Conservation (phyloP, 2,329 filamentous ascomycete species). For the Monilinia polystroma region DNA sequence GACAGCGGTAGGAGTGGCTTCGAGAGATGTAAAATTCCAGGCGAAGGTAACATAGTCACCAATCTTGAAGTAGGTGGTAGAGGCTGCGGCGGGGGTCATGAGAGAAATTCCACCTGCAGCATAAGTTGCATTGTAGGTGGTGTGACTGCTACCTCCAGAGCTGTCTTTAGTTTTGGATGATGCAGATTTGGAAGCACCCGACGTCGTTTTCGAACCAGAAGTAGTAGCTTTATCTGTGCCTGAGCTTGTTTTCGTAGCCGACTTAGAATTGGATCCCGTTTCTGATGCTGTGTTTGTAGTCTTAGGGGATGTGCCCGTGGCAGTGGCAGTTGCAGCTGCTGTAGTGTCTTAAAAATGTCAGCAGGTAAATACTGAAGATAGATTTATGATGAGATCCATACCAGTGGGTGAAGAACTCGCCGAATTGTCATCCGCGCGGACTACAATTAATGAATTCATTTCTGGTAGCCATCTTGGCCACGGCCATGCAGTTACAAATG, state of each 20-base stretch:
- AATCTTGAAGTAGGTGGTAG: slow-evolving; percentile 57
- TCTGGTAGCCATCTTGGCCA: slow-evolving; percentile 59
- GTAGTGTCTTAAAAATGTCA: slow-evolving; percentile 2
- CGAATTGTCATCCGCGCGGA: slow-evolving; percentile 43
- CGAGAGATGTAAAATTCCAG: slow-evolving; percentile 65
- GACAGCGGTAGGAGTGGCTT: slow-evolving; percentile 57
- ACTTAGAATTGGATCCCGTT: slow-evolving; percentile 9
- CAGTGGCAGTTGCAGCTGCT: background rate
- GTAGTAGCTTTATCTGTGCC: slow-evolving; percentile 16
- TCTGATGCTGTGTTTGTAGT: slow-evolving; percentile 11
- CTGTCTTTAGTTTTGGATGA: slow-evolving; percentile 8
- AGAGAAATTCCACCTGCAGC: slow-evolving; percentile 54
- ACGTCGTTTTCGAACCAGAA: slow-evolving; percentile 11
- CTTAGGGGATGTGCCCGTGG: slow-evolving; percentile 8
- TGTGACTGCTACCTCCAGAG: slow-evolving; percentile 23
- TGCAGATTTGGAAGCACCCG: slow-evolving; percentile 3
- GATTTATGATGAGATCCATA: slow-evolving; percentile 13
- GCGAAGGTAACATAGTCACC: slow-evolving; percentile 57
- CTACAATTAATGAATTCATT: slow-evolving; percentile 52
- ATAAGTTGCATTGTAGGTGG: slow-evolving; percentile 46
- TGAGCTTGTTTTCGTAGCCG: slow-evolving; percentile 20
- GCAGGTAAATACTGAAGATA: background rate
- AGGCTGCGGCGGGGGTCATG: slow-evolving; percentile 50
- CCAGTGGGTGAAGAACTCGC: slow-evolving; percentile 24
- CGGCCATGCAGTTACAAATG: slow-evolving; percentile 47